Conservation (phyloP, 2,329 filamentous ascomycete species). For the Rhexocercosporidium sp. region DNA sequence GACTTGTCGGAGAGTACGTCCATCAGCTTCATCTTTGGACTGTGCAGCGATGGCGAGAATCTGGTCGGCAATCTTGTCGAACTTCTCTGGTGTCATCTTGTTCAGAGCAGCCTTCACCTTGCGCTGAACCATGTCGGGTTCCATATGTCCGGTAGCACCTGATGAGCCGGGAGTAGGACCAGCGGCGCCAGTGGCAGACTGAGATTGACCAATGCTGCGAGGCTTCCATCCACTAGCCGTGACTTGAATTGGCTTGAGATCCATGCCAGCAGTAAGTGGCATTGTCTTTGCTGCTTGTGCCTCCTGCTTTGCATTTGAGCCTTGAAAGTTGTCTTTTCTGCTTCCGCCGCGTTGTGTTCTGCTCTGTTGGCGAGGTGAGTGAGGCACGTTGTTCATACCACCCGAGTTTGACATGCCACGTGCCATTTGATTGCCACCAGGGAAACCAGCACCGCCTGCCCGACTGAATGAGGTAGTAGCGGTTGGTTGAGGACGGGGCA, state of each 20-base stretch:
- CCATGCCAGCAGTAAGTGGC: slow-evolving; percentile 85
- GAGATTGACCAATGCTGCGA: slow-evolving; percentile 63
- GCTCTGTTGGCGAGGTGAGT: slow-evolving; percentile 70
- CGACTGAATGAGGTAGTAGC: slow-evolving; percentile 66
- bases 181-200: slow-evolving; percentile 45
- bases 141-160: slow-evolving; percentile 64
- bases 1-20: slow-evolving; percentile 92
- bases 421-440: slow-evolving; percentile 65
- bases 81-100: slow-evolving; percentile 99
- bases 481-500: slow-evolving; percentile 56
- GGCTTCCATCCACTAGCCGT: slow-evolving; percentile 90
- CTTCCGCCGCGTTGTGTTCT: slow-evolving; percentile 70
- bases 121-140: slow-evolving; percentile 92
- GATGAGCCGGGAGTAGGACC: slow-evolving; percentile 51
- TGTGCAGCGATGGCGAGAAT: slow-evolving; percentile 92
- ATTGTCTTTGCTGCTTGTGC: slow-evolving; percentile 81
- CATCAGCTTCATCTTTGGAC: slow-evolving; percentile 93
- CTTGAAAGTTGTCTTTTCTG: slow-evolving; percentile 54
- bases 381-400: slow-evolving; percentile 63
- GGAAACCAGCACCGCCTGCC: slow-evolving; percentile 63
- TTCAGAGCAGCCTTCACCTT: slow-evolving; percentile 99
- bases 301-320: slow-evolving; percentile 56
- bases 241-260: slow-evolving; percentile 78
- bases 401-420: slow-evolving; percentile 68
- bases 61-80: slow-evolving; percentile 92